Evolutionary conservation across 192 early-diverging fungal genomes (phyloP), one percentile per base, ranked within the genome.

Genomic region (Umbelopsis sp.): DNA sequence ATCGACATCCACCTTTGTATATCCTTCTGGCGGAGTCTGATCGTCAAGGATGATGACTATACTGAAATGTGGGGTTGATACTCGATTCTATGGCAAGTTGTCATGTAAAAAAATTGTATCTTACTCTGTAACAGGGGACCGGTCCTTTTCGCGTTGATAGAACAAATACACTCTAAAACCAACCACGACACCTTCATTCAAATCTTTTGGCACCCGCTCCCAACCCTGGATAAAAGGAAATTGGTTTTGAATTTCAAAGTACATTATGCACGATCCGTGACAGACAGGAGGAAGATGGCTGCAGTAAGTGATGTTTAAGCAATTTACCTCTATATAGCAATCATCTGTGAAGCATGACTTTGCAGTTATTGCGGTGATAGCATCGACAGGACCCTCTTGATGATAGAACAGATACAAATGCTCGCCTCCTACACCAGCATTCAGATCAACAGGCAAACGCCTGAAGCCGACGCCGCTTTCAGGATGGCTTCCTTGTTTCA

Each of bases 401-500:
- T 62, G 65, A 52, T 75, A 75, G 43, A 50, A 75, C 32, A 75
- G 49, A 45, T 59, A 74, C 26, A 74, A 31, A 31, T 56, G 45
- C 31, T 34, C 45, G 3, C 68, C 69, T 52, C 74, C 80, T 22
- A 80, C 77, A 41, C 77, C 77, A 54, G 67, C 32, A 38, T 81
- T 84, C 25, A 81, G 43, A 62, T 84, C 71, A 49, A 84, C 43
- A 22, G 80, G 73, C 10, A 84, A 34, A 16, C 82, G 74, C 32
- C 74, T 78, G 29, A 77, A 84, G 16, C 80, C 82, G 16, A 80
- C 77, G 5, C 70, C 78, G 6, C 76, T 74, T 31, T 77, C 72
- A 29, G 77, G 78, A 62, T 71, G 70, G 14, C 20, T 73, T 0
- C 82, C 80, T 69, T 84, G 71, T 50, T 84, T 84, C 47, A 84